Conservation (phyloP, 2,329 filamentous ascomycete species). For the Nannizzia gypsea region DNA sequence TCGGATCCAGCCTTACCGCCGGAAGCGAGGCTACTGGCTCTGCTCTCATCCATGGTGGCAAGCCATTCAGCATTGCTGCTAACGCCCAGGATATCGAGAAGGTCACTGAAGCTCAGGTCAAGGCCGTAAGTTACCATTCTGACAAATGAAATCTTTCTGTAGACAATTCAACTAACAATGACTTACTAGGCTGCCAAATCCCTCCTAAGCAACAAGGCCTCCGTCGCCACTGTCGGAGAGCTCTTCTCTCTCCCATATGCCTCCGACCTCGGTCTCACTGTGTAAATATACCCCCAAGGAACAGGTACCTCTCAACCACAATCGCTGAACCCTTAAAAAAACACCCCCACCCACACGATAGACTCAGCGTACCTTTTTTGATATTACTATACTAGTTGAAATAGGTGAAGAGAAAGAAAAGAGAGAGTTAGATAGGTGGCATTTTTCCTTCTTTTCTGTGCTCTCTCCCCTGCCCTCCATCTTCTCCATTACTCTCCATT, state of each 20-base stretch:
- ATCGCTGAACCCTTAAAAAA: background rate
- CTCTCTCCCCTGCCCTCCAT: background rate
- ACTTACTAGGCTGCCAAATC: constrained; percentile 64
- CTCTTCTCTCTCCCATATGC: constrained; percentile 83
- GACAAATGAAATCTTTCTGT: constrained; percentile 10
- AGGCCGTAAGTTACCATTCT: constrained; percentile 53
- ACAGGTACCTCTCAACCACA: background rate
- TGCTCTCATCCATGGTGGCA: constrained; percentile 67
- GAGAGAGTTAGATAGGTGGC: background rate
- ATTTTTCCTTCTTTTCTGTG: background rate
- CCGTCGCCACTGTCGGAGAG: constrained; percentile 82
- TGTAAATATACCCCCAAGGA: constrained; percentile 47
- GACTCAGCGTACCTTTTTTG: background rate
- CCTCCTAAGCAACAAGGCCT: constrained; percentile 76
- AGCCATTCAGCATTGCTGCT: constrained; percentile 72
- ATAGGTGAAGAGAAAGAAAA: constrained; percentile 1
- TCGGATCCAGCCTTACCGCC: constrained; percentile 62
- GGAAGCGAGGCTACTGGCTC: constrained; percentile 76
- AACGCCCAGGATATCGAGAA: constrained; percentile 65
- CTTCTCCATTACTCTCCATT: constrained; percentile 6
- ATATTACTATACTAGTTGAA: background rate
- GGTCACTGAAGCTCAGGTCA: constrained; percentile 73
- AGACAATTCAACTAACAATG: constrained; percentile 14
- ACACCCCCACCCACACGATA: background rate
- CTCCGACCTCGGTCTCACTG: constrained; percentile 83